These are phyloP conservation scores for Arctium minus DNA, from an alignment of 129 eudicot genomes.

Conservation along the genomic window DNA sequence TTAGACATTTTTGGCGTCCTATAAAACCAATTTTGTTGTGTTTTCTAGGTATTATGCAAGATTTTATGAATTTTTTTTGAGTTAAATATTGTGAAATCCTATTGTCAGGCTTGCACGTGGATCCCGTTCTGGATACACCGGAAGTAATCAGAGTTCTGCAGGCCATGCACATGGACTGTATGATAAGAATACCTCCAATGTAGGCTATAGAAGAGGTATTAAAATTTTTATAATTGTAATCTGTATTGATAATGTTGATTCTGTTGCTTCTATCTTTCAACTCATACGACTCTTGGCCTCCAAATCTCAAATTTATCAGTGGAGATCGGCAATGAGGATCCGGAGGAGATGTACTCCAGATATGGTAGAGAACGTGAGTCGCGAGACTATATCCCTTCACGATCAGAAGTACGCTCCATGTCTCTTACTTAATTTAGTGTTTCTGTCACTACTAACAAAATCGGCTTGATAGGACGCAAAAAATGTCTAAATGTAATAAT, in stretches of 20 bases:
- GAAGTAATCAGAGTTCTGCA: conserved; percentile 23
- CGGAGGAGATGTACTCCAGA: conserved; percentile 38
- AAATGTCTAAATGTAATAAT: neutral
- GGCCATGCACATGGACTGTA: conserved; percentile 34
- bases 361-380: conserved; percentile 42
- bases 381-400: conserved; percentile 41
- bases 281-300: neutral
- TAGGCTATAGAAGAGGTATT: conserved; percentile 40
- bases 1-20: neutral
- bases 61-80: neutral
- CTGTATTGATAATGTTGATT: neutral
- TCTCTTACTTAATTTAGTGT: neutral
- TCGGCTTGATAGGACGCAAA: neutral
- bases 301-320: conserved; percentile 11
- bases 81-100: neutral
- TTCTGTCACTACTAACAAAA: neutral
- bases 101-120: conserved; percentile 29
- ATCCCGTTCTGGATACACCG: conserved; percentile 31
- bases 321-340: conserved; percentile 26
- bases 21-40: neutral
- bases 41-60: neutral
- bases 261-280: neutral
- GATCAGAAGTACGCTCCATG: conserved; percentile 29
- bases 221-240: neutral
- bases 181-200: conserved; percentile 31